Base-by-base conservation (phyloP, 1,284 basidiomycete genomes). In the Leucoagaricus sp. region DNA sequence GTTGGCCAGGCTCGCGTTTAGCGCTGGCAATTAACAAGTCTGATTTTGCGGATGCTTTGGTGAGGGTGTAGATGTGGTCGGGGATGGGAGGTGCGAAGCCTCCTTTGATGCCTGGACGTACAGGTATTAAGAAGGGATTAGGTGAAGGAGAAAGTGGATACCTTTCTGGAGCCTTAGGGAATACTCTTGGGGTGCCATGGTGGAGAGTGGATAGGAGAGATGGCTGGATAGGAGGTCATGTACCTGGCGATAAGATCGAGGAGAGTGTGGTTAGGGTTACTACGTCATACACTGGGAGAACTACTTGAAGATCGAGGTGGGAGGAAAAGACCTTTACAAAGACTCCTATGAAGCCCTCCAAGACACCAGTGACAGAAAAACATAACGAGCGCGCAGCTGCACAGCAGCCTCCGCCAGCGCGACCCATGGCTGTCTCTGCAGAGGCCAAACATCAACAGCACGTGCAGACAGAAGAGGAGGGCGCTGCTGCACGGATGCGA, bases 61-160 rank as follows among this genome's bases (percentile, higher is more conserved):
- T 78, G 62, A 91, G 65, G 28, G 75, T 78, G 64, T 82, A 75
- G 63, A 87, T 72, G 15, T 80, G 81, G 42, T 71, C 72, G 4
- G 86, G 85, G 6, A 75, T 84, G 2, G 89, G 84, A 0, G 88
- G 86, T 15, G 82, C 84, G 64, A 91, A 89, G 41, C 89, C 89
- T 41, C 89, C 89, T 10, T 74, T 70, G 66, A 91, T 91, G 58
- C 89, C 89, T 90, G 64, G 3, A 40, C 34, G 36, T 10, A 12
- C 15, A 55, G 15, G 53, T 23, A 23, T 6, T 21, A 44, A 47
- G 53, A 9, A 36, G 46, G 50, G 47, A 44, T 25, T 31, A 34
- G 44, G 19, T 48, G 23, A 25, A 54, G 12, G 29, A 48, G 15
- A 33, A 13, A 28, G 7, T 38, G 7, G 19, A 57, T 36, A 71